Evolutionary conservation across 441 rosid genomes (phyloP), one percentile per base, ranked within the genome.

Genomic region (Bruguiera hainesii): DNA sequence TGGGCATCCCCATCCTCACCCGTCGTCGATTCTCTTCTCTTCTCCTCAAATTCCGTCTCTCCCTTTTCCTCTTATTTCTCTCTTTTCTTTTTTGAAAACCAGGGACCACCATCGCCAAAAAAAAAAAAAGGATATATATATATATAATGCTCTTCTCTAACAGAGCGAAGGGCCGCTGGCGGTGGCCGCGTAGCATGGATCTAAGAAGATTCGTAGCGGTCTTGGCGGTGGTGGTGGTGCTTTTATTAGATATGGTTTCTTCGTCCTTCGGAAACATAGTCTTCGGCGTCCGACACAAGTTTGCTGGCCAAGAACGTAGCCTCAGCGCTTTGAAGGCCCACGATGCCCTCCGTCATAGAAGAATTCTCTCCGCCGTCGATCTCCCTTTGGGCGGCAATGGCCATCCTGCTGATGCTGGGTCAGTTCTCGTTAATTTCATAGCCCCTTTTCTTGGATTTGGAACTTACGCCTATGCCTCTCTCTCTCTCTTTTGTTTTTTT

Each of bases 321-420:
- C 83, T 89, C 18, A 68, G 78, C 64, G 91, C 85, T n/a, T 69
- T 86, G 57, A 87, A 67, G 74, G 79, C 83, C 33, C 98, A 91
- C 71, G 97, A 93, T 61, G 61, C 68, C 58, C 84, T 49, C 75
- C 99, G 96, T 46, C 99, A 85, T 67, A 80, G 87, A 5, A 75
- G 98, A 69, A 71, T 87, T 49, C 86, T 94, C 71, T 69, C 91
- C 66, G 75, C 85, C 69, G 73, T 83, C 60, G 91, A 87, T 76
- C 73, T 95, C 15, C 86, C 85, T 52, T 67, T 95, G 57, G 98
- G 98, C 53, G 98, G 99, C 78, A 86, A 81, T 60, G 94, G 95
- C 74, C 77, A 63, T 35, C 91, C 99, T 61, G 77, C 93, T 61
- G 81, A 75, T 48, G 76, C 87, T 59, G 98, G 99, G 98, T 95